Evolutionary conservation across 1,284 basidiomycete species (phyloP), one percentile per base, ranked within the genome.

Genomic region (Ustilago cynodontis): DNA sequence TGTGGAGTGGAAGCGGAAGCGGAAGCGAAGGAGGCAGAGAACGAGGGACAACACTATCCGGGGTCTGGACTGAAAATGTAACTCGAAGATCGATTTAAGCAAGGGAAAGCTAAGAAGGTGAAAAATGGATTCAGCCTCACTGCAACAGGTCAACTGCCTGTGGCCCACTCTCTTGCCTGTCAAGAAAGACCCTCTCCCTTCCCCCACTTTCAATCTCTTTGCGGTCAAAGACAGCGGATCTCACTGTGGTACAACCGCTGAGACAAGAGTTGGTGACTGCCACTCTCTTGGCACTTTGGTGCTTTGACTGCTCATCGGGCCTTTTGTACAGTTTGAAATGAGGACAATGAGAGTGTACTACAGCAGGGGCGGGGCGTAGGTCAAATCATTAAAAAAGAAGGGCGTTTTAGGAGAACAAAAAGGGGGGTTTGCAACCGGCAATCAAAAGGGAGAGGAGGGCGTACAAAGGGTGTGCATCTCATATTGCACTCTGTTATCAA

Each of bases 1-100:
- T 35, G 51, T 29, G 51, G 41, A 26, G 11, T 31, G 37, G 31
- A 20, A 41, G n/a, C n/a, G n/a, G n/a, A n/a, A n/a, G n/a, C n/a
- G n/a, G 45, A 43, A 22, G 18, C n/a, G n/a, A 53, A 43, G 51
- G 20, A 53, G 29, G 24, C 6, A 55, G 26, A 56, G 54, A n/a
- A n/a, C n/a, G n/a, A n/a, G n/a, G n/a, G n/a, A 31, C 53, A 22
- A 41, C 35, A n/a, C 22, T 33, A 20, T 47, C 55, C 62, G 55
- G 63, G 63, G 69, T 71, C 63, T 71, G 69, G 43, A 49, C 47
- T 49, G 24, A 49, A 49, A 49, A 54, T 65, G 69, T 66, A 62
- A 51, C 45, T 62, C 56, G 59, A 71, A 65, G 63, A 71, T 71
- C 69, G 68, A 54, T 55, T 10, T 13, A 35, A 22, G 47, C 57